Evolutionary conservation across 345 rosid species (phyloP), one percentile per base, ranked within the genome.

Genomic region (Murraya koenigii): DNA sequence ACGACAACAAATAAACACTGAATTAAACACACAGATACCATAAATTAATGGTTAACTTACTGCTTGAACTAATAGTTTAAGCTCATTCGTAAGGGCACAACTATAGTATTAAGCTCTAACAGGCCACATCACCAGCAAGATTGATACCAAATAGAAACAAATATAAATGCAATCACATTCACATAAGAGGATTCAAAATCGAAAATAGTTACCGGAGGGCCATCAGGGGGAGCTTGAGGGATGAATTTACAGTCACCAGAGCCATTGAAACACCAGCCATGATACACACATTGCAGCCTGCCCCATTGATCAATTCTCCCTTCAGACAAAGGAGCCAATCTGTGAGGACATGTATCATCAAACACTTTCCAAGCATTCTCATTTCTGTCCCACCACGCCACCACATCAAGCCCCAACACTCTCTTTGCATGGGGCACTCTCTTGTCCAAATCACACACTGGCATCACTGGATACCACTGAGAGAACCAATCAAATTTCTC

Each of bases 381-480:
- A 81, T 84, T 86, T 66, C 84, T 79, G 64, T 88, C 90, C 89
- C 90, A 88, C 89, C 90, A 88, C 28, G 86, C 87, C 70, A 86
- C 90, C 36, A 86, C 74, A 74, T 88, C 87, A 38, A 86, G 71
- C 9, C 90, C 90, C 76, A 88, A 26, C 58, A 88, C 86, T 38
- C 69, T 84, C 86, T 88, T 85, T 33, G 82, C 87, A 80, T 72
- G 88, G 6, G 88, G 86, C 58, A 77, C 81, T 67, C 87, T 84
- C 80, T 84, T 87, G 75, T 85, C 87, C 75, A 87, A 77, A 71
- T 87, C 88, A 66, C 85, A 87, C 20, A 84, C 83, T 38, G 87
- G 88, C 90, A 87, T 87, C 26, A 87, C 75, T 17, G 86, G 85
- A 32, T 87, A 85, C 90, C 90, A 87, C 44, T 81, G 85, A 11